These are phyloP conservation scores for Trypanosoma brucei DNA, from an alignment of 208 protist genomes.

Conservation along the genomic window DNA sequence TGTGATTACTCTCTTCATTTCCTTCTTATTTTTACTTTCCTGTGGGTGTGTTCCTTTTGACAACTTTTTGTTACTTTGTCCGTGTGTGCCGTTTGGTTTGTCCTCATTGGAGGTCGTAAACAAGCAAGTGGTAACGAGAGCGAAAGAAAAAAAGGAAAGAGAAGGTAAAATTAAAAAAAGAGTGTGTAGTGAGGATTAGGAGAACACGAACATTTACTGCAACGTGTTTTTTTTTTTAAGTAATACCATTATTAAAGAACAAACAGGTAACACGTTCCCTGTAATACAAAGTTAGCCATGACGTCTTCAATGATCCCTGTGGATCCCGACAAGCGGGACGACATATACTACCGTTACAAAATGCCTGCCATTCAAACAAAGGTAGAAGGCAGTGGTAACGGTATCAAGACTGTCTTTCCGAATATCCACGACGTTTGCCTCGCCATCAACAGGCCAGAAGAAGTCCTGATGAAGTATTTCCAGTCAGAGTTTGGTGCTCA, in stretches of 20 bases:
- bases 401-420: constrained; percentile 92
- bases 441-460: constrained; percentile 84
- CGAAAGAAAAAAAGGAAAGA: background rate
- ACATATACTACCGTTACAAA: constrained; percentile 93
- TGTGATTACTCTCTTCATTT: background rate
- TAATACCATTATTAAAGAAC: background rate
- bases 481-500: constrained; percentile 84
- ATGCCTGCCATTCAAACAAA: constrained; percentile 90
- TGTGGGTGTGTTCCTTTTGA: background rate
- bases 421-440: constrained; percentile 91
- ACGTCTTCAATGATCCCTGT: constrained; percentile 72
- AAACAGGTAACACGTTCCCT: background rate
- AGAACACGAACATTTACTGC: too few species aligned
- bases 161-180: background rate
- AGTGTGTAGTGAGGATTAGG: background rate
- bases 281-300: constrained; percentile 28
- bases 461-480: constrained; percentile 88
- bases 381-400: constrained; percentile 92
- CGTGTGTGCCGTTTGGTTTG: background rate
- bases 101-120: too few species aligned
- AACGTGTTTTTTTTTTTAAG: too few species aligned
- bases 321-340: constrained; percentile 85
- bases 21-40: constrained; percentile 3
- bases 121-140: too few species aligned
- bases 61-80: constrained; percentile 6